A percentile compares a stretch with the other conserved stretches of the same genome.
Evolutionary conservation across 2,329 filamentous ascomycete genomes (phyloP).

Genomic region (Aspergillus udagawae): DNA sequence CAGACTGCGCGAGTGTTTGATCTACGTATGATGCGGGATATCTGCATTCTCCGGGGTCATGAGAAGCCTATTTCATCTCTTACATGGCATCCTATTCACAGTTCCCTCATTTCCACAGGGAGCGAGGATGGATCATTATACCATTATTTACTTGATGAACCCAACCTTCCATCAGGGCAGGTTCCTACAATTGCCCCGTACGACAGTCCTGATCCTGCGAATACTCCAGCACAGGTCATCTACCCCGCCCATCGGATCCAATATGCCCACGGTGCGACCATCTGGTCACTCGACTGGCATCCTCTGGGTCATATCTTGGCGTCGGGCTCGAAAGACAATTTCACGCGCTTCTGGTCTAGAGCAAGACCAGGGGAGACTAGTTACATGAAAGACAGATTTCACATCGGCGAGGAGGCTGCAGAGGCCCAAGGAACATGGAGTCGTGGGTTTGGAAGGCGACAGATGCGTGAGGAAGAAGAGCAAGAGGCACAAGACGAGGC

Average conservation of each 20-base stretch:
- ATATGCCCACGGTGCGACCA: constrained; percentile 88
- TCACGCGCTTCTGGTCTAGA: constrained; percentile 95
- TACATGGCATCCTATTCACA: constrained; percentile 89
- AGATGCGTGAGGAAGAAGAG: constrained; percentile 87
- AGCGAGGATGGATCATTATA: constrained; percentile 84
- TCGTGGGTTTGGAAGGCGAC: constrained; percentile 69
- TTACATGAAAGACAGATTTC: constrained; percentile 84
- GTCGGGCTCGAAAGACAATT: constrained; percentile 92
- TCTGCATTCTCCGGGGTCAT: constrained; percentile 86
- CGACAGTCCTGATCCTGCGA: constrained; percentile 73
- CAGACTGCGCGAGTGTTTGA: constrained; percentile 93
- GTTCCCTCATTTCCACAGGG: constrained; percentile 83
- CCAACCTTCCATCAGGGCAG: constrained; percentile 74
- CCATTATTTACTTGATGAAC: constrained; percentile 94
- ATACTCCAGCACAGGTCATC: constrained; percentile 82
- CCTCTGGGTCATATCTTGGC: constrained; percentile 92
- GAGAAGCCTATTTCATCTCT: constrained; percentile 94
- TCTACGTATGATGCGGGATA: constrained; percentile 96
- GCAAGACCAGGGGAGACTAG: constrained; percentile 82
- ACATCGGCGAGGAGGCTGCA: constrained; percentile 89
- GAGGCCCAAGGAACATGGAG: constrained; percentile 96
- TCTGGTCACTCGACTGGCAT: constrained; percentile 98
- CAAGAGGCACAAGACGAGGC: constrained; percentile 90
- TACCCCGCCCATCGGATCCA: constrained; percentile 83
- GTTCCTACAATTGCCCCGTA: constrained; percentile 74